Evolutionary conservation across 768 basidiomycete genomes (phyloP), one percentile per base, ranked within the genome.

Genomic region (Rhodocollybia butyracea): DNA sequence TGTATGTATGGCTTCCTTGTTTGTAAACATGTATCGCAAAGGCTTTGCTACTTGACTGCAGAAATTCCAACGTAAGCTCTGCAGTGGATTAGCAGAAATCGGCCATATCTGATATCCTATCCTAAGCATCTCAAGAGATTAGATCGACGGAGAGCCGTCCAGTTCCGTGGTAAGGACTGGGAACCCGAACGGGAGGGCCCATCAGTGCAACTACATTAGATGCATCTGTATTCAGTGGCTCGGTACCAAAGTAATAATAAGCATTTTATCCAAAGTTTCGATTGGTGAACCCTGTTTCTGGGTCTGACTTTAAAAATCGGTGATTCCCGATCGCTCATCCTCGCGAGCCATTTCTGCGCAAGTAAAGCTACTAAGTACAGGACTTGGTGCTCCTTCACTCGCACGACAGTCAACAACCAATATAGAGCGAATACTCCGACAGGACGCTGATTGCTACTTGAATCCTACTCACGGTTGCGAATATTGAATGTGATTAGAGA

Each of bases 101-200:
- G 5, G 5, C 7, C 5, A 40, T 15, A 26, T 46, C 29, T 24
- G 27, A 13, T n/a, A 22, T 6, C 29, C 8, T 22, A 46, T 51
- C 24, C n/a, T n/a, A n/a, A n/a, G n/a, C n/a, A n/a, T n/a, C 31
- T 51, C 50, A 32, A 55, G 41, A 51, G 57, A 58, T 41, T 27
- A 40, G 40, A 43, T 41, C 39, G 30, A 43, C 61, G 63, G 59
- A 57, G 57, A 42, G 57, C 61, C 61, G 61, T 50, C 45, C 17
- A 31, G 19, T 32, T 30, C 54, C 59, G 56, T 57, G 46, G 59
- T 51, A 27, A 38, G 34, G 5, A 19, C 34, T 34, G n/a, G 26
- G 36, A 11, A 11, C n/a, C 36, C 36, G 36, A 11, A 38, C n/a
- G 36, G n/a, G 36, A 11, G 36, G 36, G n/a, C 11, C 11, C 11